Base-by-base conservation (phyloP, 176 grass and related monocot genomes). In the Zizania latifolia region DNA sequence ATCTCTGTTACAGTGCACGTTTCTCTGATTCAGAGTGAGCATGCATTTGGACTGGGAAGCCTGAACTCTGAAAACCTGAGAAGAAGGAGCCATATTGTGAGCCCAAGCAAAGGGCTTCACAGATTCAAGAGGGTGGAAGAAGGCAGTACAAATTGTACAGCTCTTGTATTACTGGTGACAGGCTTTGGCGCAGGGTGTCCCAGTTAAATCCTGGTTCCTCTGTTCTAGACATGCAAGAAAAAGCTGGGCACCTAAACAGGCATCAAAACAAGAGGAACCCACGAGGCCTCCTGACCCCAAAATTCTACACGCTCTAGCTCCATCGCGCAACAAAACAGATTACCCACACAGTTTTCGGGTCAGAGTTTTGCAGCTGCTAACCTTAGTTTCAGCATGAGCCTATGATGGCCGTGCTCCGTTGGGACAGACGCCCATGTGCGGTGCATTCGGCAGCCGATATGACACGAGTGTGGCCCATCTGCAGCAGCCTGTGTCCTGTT, bases 181-280 rank as follows among this genome's bases (percentile, higher is more conserved):
- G 74, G 50, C 85, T 83, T 87, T 83, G 74, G 32, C 14, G 68
- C 80, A 83, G 61, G 45, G 31, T 21, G 74, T 51, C 29, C 53
- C 68, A 62, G 80, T 83, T 74, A 78, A 87, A 78, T 68, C 54
- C 67, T 87, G 60, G 67, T 68, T 83, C 51, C 59, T 87, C 60
- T 78, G 60, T 4, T 21, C 43, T 43, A 65, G 36, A 62, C 72
- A 58, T 16, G 33, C 60, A 67, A 10, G 48, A 62, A 81, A 88
- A 88, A 45, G 85, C 53, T 83, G 75, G 55, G 53, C 33, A 31
- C 30, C 62, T 68, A 31, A 72, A 74, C 75, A 74, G 85, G 53
- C 44, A 83, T 65, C 67, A 62, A 41, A 60, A 72, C 38, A 21
- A 8, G 78, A 74, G 61, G 61, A 78, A 83, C 68, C 69, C 68